Evolutionary conservation across 2,329 filamentous ascomycete species (phyloP).

Genomic region (Exophiala aquamarina): DNA sequence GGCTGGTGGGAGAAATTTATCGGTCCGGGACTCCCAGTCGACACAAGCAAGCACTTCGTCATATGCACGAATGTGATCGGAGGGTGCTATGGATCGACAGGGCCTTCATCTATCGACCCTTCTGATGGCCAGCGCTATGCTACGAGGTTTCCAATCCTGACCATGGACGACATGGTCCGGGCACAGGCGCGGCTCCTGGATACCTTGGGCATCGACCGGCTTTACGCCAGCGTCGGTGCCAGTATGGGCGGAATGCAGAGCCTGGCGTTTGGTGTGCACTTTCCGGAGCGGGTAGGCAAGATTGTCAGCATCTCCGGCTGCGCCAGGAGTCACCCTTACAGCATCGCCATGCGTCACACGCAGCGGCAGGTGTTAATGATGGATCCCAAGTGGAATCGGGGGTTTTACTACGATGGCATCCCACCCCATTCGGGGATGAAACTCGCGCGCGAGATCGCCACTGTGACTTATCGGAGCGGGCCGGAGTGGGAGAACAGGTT

Average conservation of each 20-base stretch:
- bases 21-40: conserved; percentile 77
- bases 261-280: conserved; percentile 79
- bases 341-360: conserved; percentile 97
- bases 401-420: conserved; percentile 83
- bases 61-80: conserved; percentile 97
- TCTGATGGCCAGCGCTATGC: conserved; percentile 86
- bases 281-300: conserved; percentile 75
- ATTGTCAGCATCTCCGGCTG: conserved; percentile 91
- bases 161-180: conserved; percentile 95
- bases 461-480: conserved; percentile 92
- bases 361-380: conserved; percentile 98
- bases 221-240: conserved; percentile 90
- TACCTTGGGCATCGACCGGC: conserved; percentile 68
- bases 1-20: conserved; percentile 99
- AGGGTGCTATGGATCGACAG: conserved; percentile 93
- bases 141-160: conserved; percentile 92
- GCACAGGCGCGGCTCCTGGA: conserved; percentile 91
- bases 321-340: conserved; percentile 92
- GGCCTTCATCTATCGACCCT: conserved; percentile 83
- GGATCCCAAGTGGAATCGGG: conserved; percentile 94
- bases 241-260: conserved; percentile 99
- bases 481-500: conserved; percentile 98
- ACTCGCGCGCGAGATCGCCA: conserved; percentile 93
- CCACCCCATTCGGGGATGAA: conserved; percentile 98
- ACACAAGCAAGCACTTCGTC: conserved; percentile 88